phyloP scores from a whole-genome alignment of 2,329 filamentous ascomycete species.

The Piedraia hortae region DNA sequence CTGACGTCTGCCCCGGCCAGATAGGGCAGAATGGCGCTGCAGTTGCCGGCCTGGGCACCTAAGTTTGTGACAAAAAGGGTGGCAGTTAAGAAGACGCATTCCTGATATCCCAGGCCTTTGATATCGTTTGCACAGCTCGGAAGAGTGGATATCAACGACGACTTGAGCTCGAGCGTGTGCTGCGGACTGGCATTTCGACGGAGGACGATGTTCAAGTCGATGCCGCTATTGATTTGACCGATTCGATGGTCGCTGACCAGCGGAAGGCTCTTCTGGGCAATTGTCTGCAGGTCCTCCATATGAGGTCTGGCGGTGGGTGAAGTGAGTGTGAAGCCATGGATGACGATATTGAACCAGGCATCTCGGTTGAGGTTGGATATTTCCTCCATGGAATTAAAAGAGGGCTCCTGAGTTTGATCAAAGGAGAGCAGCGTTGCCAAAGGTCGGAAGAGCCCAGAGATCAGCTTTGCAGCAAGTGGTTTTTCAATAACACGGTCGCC shows the following conservation, averaged over 20 bases:
- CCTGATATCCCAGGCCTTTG: conserved; percentile 58
- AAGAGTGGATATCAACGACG: conserved; percentile 42
- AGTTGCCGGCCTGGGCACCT: conserved; percentile 64
- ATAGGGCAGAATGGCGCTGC: conserved; percentile 68
- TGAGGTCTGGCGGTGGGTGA: conserved; percentile 49
- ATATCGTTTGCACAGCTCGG: conserved; percentile 56
- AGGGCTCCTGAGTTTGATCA: conserved; percentile 20
- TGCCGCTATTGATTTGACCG: conserved; percentile 80
- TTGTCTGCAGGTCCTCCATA: conserved; percentile 46
- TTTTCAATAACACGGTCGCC: conserved; percentile 17
- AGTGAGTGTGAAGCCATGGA: conserved; percentile 61
- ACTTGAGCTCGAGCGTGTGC: conserved; percentile 55
- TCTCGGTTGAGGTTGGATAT: conserved; percentile 40
- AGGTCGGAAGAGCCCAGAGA: conserved; percentile 63
- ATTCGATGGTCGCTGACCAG: conserved; percentile 69
- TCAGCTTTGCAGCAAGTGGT: conserved; percentile 60
- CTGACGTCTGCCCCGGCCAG: conserved; percentile 76
- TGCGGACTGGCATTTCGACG: conserved; percentile 62
- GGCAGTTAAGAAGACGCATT: conserved; percentile 75
- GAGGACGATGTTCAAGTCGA: conserved; percentile 83
- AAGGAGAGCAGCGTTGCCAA: conserved; percentile 57
- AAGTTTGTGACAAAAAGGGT: conserved; percentile 73
- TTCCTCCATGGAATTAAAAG: conserved; percentile 21
- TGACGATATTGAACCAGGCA: conserved; percentile 93
- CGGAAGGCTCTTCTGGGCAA: conserved; percentile 69